Conservation (phyloP, 805 yeast genomes). For the Schizosaccharomyces osmophilus region DNA sequence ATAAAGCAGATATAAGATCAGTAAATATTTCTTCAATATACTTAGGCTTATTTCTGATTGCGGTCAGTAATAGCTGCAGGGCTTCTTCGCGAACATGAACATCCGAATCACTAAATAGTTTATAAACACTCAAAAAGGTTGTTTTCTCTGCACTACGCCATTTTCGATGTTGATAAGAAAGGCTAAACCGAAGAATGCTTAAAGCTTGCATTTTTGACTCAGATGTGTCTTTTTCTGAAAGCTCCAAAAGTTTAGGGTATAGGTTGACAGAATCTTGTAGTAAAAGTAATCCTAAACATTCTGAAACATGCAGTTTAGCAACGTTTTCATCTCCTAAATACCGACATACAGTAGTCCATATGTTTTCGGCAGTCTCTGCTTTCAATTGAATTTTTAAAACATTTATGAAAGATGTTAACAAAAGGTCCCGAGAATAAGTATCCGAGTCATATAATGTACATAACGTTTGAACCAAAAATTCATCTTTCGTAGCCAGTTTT, state of each 20-base stretch:
- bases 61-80: neutral
- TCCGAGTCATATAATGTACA: neutral
- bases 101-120: neutral
- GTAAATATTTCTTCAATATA: neutral
- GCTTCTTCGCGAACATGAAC: neutral
- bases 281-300: neutral
- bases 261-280: neutral
- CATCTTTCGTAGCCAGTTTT: neutral
- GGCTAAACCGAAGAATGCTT: neutral
- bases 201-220: neutral
- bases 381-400: neutral
- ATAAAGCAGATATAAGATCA: conserved; percentile 6
- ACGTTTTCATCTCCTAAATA: too few relatives aligned
- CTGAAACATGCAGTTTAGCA: neutral
- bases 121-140: neutral
- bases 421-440: neutral
- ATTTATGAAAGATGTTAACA: neutral
- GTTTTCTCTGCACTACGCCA: neutral
- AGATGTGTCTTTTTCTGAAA: neutral
- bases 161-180: neutral
- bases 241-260: neutral
- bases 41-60: neutral
- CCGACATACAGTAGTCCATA: neutral
- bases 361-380: neutral
- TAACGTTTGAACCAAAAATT: neutral